phyloP scores from a whole-genome alignment of 495 filamentous ascomycete genomes.

The Penicillium macrosclerotiorum region DNA sequence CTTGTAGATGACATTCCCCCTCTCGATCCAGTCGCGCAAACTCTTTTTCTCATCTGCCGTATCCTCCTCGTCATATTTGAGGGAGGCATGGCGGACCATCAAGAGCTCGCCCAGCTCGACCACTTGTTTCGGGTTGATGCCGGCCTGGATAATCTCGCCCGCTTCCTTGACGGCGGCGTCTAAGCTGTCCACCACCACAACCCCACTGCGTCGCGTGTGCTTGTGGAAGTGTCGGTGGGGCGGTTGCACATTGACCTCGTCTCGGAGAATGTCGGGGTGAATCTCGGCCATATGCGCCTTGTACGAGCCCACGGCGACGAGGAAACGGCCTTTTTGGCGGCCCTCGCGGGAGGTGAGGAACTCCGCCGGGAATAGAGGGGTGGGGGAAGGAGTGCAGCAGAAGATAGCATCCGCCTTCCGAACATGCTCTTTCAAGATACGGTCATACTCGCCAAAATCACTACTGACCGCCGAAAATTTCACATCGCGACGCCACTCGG shows the following conservation, averaged over 20 bases:
- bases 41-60: slow-evolving; percentile 50
- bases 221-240: slow-evolving; percentile 63
- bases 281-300: slow-evolving; percentile 84
- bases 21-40: slow-evolving; percentile 67
- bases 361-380: slow-evolving; percentile 61
- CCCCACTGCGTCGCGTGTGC: slow-evolving; percentile 68
- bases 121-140: slow-evolving; percentile 65
- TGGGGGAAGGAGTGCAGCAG: slow-evolving; percentile 65
- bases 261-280: slow-evolving; percentile 67
- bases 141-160: slow-evolving; percentile 83
- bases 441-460: slow-evolving; percentile 66
- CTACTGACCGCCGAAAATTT: slow-evolving; percentile 70
- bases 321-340: slow-evolving; percentile 69
- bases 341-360: slow-evolving; percentile 67
- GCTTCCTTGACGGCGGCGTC: slow-evolving; percentile 79
- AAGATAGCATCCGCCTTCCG: slow-evolving; percentile 74
- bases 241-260: slow-evolving; percentile 58
- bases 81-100: slow-evolving; percentile 59
- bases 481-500: slow-evolving; percentile 55
- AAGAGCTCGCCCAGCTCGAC: slow-evolving; percentile 85
- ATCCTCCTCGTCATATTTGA: slow-evolving; percentile 31
- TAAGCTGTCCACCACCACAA: slow-evolving; percentile 79
- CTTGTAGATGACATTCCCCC: slow-evolving; percentile 70
- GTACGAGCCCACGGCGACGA: slow-evolving; percentile 82
- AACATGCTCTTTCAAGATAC: slow-evolving; percentile 65